These are phyloP conservation scores for Zygotorulaspora danielsina DNA, from an alignment of 805 yeast genomes.

Conservation along the genomic window DNA sequence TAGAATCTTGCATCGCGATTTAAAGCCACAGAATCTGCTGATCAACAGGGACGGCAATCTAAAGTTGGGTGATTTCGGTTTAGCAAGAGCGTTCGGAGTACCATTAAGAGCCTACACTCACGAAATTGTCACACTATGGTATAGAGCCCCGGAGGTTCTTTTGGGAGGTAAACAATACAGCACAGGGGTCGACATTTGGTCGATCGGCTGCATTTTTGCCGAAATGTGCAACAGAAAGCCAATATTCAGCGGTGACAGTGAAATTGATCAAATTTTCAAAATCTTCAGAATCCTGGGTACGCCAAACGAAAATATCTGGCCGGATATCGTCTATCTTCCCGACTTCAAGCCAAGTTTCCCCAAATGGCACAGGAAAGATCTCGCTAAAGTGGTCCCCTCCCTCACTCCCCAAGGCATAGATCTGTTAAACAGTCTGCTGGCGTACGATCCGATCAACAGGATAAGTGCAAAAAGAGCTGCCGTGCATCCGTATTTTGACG, in stretches of 20 bases:
- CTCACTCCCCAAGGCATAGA: conserved; percentile 83
- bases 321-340: conserved; percentile 87
- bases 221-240: conserved; percentile 99
- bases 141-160: conserved; percentile 94
- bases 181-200: conserved; percentile 97
- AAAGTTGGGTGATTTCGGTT: conserved; percentile 93
- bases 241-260: conserved; percentile 90
- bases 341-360: conserved; percentile 83
- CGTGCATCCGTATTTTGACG: conserved; percentile 61
- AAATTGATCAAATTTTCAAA: conserved; percentile 89
- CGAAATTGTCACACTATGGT: conserved; percentile 97
- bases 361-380: conserved; percentile 82
- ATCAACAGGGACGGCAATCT: conserved; percentile 87
- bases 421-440: conserved; percentile 69
- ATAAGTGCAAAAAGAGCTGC: conserved; percentile 93
- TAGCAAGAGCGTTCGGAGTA: conserved; percentile 96
- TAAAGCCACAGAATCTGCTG: conserved; percentile 91
- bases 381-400: conserved; percentile 71
- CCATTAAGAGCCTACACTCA: conserved; percentile 96
- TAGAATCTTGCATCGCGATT: conserved; percentile 64
- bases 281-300: conserved; percentile 95
- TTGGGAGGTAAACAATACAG: conserved; percentile 93
- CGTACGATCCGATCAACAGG: conserved; percentile 90
- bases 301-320: conserved; percentile 95
- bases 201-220: conserved; percentile 96